A percentile compares a stretch with the other conserved stretches of the same genome.
Evolutionary conservation across 192 early-diverging fungal genomes (phyloP).

Genomic region (Coemansia sp.): DNA sequence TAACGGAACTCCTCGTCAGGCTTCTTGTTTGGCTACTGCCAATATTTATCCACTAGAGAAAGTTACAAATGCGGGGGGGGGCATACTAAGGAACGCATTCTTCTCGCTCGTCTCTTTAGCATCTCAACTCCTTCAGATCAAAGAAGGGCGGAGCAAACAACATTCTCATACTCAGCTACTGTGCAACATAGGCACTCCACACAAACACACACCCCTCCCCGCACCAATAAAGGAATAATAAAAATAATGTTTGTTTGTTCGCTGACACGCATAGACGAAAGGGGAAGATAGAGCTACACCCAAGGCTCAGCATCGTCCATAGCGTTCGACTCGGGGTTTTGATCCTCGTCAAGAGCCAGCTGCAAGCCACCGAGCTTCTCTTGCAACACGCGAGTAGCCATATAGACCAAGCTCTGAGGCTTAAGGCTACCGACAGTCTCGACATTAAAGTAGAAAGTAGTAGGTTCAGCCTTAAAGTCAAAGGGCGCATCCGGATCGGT

Average conservation of each 20-base stretch:
- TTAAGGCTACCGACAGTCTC: slow-evolving; percentile 81
- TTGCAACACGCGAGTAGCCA: slow-evolving; percentile 69
- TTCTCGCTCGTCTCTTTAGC: not conserved
- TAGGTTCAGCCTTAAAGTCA: slow-evolving; percentile 82
- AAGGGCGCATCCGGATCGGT: slow-evolving; percentile 58
- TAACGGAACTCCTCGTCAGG: not conserved
- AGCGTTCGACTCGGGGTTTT: slow-evolving; percentile 38
- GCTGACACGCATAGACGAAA: not conserved
- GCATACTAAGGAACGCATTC: not conserved
- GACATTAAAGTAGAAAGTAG: slow-evolving; percentile 74
- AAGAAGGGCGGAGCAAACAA: not conserved
- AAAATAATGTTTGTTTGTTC: not conserved
- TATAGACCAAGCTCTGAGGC: slow-evolving; percentile 71
- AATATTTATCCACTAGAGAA: not conserved
- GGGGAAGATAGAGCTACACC: slow-evolving; percentile 19
- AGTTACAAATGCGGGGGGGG: not conserved
- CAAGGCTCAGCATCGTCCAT: slow-evolving; percentile 52
- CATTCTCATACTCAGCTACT: not conserved
- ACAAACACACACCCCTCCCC: not conserved
- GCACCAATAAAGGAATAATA: not conserved
- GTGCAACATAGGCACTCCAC: not conserved
- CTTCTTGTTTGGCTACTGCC: not conserved
- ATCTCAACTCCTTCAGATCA: not conserved
- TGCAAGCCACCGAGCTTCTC: slow-evolving; percentile 75
- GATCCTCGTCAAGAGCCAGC: slow-evolving; percentile 61